Percentiles rank a stretch among this genome's conserved stretches.
Conservation (phyloP, 169 alveolate species). For the Babesia gibsoni region DNA sequence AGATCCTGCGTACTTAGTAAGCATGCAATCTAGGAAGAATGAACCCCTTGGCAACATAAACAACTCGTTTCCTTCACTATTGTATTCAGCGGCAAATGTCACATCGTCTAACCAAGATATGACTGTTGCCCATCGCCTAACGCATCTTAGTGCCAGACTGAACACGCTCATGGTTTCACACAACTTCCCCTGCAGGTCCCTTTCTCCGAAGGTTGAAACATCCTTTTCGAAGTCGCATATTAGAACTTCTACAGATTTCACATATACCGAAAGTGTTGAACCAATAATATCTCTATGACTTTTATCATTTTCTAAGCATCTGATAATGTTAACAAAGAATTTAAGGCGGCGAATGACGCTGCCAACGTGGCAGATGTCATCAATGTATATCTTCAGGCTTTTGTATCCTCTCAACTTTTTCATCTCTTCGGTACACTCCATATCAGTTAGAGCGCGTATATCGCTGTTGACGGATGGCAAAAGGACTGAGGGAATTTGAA, state of each 20-base stretch:
- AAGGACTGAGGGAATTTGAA: not conserved
- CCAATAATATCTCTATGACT: not conserved
- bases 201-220: not conserved
- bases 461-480: not conserved
- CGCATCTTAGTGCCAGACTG: not conserved
- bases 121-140: constrained; percentile 3
- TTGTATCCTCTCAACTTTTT: not conserved
- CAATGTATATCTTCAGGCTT: not conserved
- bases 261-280: constrained; percentile 3
- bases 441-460: not conserved
- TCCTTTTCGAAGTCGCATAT: constrained; percentile 1
- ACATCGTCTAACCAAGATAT: not conserved
- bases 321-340: not conserved
- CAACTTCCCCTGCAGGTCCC: not conserved
- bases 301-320: not conserved
- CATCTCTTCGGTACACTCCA: not conserved
- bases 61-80: not conserved
- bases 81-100: not conserved
- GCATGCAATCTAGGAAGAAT: constrained; percentile 1
- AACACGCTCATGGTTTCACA: constrained; percentile 9
- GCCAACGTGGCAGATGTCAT: constrained; percentile 3
- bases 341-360: constrained; percentile 5
- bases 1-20: not conserved
- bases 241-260: not conserved
- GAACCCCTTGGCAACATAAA: not conserved